Evolutionary conservation across 305 asterid species (phyloP).

Genomic region (Solanum hybrid): DNA sequence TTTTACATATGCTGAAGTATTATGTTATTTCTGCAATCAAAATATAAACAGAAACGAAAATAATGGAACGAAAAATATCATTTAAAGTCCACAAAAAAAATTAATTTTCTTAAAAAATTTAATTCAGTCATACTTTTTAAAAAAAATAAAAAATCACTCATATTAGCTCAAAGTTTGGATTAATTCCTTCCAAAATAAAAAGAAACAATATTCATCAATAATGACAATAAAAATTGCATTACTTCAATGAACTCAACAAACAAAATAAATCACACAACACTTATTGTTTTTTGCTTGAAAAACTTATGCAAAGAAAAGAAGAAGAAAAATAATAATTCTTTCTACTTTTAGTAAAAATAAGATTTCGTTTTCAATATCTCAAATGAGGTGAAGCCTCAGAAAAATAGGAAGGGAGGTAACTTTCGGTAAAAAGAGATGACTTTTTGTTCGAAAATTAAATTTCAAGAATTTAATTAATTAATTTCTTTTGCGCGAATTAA

Average conservation of each 20-base stretch:
- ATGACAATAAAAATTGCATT: rapidly evolving
- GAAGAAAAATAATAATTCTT: neutral
- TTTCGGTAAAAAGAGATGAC: neutral
- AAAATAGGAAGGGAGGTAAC: neutral
- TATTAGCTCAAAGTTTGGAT: no score
- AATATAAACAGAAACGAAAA: no score
- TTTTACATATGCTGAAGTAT: neutral
- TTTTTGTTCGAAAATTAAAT: no score
- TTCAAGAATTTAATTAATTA: neutral
- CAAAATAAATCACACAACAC: neutral
- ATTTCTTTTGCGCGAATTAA: neutral
- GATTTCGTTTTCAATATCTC: neutral
- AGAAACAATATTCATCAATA: no score
- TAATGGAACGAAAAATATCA: neutral
- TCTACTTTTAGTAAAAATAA: neutral
- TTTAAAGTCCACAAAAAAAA: neutral
- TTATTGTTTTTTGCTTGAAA: neutral
- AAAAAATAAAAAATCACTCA: no score
- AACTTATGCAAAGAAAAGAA: neutral
- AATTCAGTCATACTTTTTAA: no score
- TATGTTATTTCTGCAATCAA: neutral
- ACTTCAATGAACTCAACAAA: neutral
- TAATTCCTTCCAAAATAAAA: no score
- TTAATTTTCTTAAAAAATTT: no score
- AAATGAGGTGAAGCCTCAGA: neutral